phyloP scores from a whole-genome alignment of 345 rosid species.

The Brassica incana region DNA sequence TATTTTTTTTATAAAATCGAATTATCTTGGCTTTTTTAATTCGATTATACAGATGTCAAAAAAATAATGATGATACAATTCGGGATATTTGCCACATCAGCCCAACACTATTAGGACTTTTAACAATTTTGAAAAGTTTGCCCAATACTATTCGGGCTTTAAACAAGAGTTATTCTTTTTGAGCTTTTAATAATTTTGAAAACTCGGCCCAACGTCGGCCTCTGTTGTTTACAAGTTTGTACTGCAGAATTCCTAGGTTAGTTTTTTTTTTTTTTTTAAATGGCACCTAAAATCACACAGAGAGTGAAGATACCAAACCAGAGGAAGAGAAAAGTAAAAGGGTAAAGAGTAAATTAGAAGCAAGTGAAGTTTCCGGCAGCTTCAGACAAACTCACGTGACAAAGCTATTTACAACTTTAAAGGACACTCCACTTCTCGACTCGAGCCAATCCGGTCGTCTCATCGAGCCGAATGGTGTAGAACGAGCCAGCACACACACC shows the following conservation, averaged over 20 bases:
- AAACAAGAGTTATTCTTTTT: not conserved
- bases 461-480: conserved; percentile 11
- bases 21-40: not conserved
- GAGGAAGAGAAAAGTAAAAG: not conserved
- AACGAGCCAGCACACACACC: conserved; percentile 7
- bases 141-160: not conserved
- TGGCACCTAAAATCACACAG: not conserved
- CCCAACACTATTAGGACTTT: not conserved
- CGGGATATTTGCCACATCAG: not conserved
- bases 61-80: not conserved
- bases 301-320: conserved; percentile 15
- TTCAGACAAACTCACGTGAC: conserved; percentile 37
- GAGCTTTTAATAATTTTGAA: not conserved
- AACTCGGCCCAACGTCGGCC: not conserved
- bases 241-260: too few species aligned
- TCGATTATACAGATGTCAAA: too few species aligned
- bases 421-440: not conserved
- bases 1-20: not conserved
- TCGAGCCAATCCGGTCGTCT: conserved; percentile 18
- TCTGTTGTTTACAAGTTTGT: too few species aligned
- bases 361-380: conserved; percentile 27
- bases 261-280: too few species aligned
- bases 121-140: not conserved
- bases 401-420: not conserved
- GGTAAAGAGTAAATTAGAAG: conserved; percentile 28